These are phyloP conservation scores for Triticum urartu DNA, from an alignment of 176 grass and related monocot species.

Conservation along the genomic window DNA sequence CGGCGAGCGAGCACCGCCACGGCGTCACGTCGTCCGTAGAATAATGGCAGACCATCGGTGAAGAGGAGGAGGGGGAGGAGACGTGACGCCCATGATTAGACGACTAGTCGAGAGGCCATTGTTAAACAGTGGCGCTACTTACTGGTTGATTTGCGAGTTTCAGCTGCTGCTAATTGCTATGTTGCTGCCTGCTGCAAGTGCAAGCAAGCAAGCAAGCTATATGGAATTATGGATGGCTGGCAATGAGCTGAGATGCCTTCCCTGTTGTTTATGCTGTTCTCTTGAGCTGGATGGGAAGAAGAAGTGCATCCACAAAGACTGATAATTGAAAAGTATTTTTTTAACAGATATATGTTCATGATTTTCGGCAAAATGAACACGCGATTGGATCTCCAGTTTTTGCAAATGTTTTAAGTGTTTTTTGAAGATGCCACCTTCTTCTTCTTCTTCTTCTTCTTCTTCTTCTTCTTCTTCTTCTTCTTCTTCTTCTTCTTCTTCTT, in stretches of 20 bases:
- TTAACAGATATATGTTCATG: too few relatives aligned
- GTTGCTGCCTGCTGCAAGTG: neutral
- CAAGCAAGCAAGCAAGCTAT: neutral
- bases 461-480: too few relatives aligned
- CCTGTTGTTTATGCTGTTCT: conserved; percentile 21
- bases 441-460: too few relatives aligned
- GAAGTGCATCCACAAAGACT: neutral
- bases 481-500: too few relatives aligned
- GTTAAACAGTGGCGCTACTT: neutral
- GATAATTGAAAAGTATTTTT: neutral
- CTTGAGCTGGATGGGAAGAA: conserved; percentile 1
- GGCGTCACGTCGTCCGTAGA: conserved; percentile 57
- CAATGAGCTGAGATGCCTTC: conserved; percentile 16
- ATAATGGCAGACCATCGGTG: conserved; percentile 36
- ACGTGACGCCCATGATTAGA: conserved; percentile 64
- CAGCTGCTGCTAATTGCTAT: neutral
- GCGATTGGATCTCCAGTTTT: neutral
- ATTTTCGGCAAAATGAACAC: neutral
- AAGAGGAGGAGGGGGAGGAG: neutral
- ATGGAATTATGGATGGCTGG: neutral
- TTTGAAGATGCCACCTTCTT: neutral
- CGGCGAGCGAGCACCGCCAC: conserved; percentile 38
- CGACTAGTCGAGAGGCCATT: neutral
- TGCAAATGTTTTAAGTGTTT: too few relatives aligned
- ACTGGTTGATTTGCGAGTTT: conserved; percentile 25